Percentiles rank a stretch among this genome's conserved stretches.
Conservation (phyloP, 2,329 filamentous ascomycete species). For the Nannizzia gypsea region DNA sequence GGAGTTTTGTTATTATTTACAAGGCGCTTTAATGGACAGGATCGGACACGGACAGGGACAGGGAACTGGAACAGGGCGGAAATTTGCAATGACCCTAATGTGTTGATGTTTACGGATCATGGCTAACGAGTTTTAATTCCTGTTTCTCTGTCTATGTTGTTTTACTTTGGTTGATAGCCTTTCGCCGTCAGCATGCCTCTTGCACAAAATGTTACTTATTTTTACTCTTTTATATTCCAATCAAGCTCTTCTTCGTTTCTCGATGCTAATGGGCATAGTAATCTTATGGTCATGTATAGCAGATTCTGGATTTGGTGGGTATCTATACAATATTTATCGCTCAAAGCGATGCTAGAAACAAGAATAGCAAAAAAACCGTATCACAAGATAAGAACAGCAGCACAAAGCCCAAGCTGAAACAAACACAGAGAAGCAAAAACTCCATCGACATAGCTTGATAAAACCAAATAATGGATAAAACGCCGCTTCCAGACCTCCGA, state of each 20-base stretch:
- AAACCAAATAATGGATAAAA: background rate
- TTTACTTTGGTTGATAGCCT: background rate
- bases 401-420: background rate
- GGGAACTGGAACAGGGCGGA: background rate
- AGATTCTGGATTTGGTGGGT: background rate
- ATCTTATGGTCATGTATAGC: background rate
- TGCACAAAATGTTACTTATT: background rate
- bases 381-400: background rate
- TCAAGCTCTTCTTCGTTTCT: background rate
- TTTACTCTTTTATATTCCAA: background rate
- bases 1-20: conserved; percentile 1
- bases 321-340: background rate
- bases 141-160: conserved; percentile 3
- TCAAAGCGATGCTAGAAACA: background rate
- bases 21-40: conserved; percentile 5
- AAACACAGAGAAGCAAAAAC: background rate
- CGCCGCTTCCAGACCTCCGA: background rate
- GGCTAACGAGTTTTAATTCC: conserved; percentile 3
- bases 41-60: background rate
- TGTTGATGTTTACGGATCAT: conserved; percentile 4
- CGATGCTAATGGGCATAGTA: background rate
- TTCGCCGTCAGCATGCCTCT: background rate
- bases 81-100: conserved; percentile 4
- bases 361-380: background rate
- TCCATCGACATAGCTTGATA: background rate